Evolutionary conservation across 768 basidiomycete genomes (phyloP).

Genomic region (Cyclocybe aegerita): DNA sequence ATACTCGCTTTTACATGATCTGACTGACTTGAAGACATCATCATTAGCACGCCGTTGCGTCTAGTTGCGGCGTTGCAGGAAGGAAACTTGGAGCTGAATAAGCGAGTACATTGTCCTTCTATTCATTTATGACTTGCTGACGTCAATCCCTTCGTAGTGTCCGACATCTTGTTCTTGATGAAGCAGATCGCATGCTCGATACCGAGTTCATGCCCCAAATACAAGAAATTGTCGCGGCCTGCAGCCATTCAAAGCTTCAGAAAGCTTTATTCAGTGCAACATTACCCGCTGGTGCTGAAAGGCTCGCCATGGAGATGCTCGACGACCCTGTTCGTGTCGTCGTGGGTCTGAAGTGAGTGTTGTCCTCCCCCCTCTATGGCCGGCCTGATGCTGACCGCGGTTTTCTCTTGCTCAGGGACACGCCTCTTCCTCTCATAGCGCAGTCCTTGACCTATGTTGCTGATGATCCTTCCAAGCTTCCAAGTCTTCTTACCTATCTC

Average conservation of each 20-base stretch:
- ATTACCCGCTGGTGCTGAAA: slow-evolving; percentile 85
- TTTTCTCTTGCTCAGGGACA: slow-evolving; percentile 59
- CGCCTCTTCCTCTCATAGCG: slow-evolving; percentile 85
- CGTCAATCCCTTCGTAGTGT: slow-evolving; percentile 50
- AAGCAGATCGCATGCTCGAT: slow-evolving; percentile 90
- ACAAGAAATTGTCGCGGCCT: slow-evolving; percentile 82
- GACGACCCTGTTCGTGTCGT: slow-evolving; percentile 87
- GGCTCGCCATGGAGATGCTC: slow-evolving; percentile 82
- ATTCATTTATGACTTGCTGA: background rate
- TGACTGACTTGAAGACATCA: slow-evolving; percentile 61
- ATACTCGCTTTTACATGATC: slow-evolving; percentile 1
- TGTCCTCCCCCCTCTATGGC: background rate
- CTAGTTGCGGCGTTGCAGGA: slow-evolving; percentile 79
- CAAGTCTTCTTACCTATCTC: slow-evolving; percentile 81
- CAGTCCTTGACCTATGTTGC: slow-evolving; percentile 92
- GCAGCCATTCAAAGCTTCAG: slow-evolving; percentile 65
- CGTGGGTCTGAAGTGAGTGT: slow-evolving; percentile 90
- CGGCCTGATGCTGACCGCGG: slow-evolving; percentile 2
- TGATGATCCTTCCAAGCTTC: slow-evolving; percentile 92
- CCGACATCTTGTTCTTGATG: slow-evolving; percentile 83
- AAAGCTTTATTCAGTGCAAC: slow-evolving; percentile 96
- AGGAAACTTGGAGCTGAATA: slow-evolving; percentile 62
- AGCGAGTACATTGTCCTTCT: slow-evolving; percentile 47
- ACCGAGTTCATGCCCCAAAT: slow-evolving; percentile 86
- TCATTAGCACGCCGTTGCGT: slow-evolving; percentile 91